phyloP scores from a whole-genome alignment of 495 filamentous ascomycete genomes.

The Platismatia glauca region DNA sequence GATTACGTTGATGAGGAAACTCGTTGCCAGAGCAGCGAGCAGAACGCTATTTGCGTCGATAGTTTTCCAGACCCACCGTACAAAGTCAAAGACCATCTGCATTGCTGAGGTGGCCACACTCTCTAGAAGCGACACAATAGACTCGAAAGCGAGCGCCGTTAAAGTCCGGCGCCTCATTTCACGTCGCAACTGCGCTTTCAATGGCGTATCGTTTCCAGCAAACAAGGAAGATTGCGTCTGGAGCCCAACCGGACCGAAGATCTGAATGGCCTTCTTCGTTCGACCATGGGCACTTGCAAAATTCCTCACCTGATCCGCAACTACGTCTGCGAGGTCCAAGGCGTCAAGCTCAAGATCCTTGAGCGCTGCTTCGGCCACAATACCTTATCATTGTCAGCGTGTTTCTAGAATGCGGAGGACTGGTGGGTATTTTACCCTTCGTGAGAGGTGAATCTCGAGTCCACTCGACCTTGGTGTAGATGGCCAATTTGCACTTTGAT shows the following conservation, averaged over 20 bases:
- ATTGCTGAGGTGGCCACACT: conserved; percentile 63
- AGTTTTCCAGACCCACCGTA: conserved; percentile 59
- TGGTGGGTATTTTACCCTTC: conserved; percentile 22
- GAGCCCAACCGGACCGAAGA: conserved; percentile 80
- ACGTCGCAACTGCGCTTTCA: conserved; percentile 37
- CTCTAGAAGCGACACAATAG: conserved; percentile 55
- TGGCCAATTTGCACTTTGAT: conserved; percentile 80
- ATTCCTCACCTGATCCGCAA: conserved; percentile 76
- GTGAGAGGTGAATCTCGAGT: conserved; percentile 44
- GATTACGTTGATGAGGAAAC: conserved; percentile 59
- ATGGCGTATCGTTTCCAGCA: conserved; percentile 34
- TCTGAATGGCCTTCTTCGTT: conserved; percentile 81
- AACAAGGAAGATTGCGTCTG: conserved; percentile 61
- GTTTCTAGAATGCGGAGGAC: background rate
- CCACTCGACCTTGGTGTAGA: conserved; percentile 86
- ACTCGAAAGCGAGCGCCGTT: conserved; percentile 60
- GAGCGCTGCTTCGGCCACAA: conserved; percentile 74
- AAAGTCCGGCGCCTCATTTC: conserved; percentile 61
- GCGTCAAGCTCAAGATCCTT: conserved; percentile 75
- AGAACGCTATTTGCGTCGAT: conserved; percentile 68
- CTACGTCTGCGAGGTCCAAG: conserved; percentile 73
- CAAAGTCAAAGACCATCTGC: conserved; percentile 56
- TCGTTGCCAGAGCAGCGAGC: conserved; percentile 55
- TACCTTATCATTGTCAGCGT: conserved; percentile 15
- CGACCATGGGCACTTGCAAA: conserved; percentile 65